These are phyloP conservation scores for Termitomyces sp. DNA, from an alignment of 768 basidiomycete genomes.

Conservation along the genomic window DNA sequence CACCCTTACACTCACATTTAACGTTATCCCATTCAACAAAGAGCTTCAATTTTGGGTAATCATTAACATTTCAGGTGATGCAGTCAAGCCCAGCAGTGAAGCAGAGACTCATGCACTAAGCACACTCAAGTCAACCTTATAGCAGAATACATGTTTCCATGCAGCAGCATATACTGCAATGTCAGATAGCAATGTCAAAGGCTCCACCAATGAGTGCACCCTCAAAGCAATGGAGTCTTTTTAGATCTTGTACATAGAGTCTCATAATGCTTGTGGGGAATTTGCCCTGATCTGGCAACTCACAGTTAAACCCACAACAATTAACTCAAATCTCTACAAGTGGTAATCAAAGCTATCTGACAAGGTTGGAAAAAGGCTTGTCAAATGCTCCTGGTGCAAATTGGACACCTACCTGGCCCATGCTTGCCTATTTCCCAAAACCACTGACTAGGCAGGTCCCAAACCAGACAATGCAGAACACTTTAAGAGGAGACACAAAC, in stretches of 20 bases:
- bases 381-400: slow-evolving; percentile 7
- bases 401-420: slow-evolving; percentile 1
- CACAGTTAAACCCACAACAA: background rate
- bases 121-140: background rate
- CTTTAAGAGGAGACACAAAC: background rate
- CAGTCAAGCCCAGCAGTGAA: background rate
- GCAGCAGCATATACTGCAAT: background rate
- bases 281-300: background rate
- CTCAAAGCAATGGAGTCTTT: background rate
- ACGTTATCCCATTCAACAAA: background rate
- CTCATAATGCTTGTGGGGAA: background rate
- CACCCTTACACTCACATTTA: background rate
- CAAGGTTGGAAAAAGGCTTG: background rate
- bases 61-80: slow-evolving; percentile 5
- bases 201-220: background rate
- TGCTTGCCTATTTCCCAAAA: slow-evolving; percentile 6
- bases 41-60: slow-evolving; percentile 2
- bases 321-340: background rate
- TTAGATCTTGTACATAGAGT: background rate
- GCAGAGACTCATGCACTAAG: background rate
- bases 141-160: background rate
- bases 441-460: slow-evolving; percentile 1
- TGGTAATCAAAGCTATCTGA: background rate
- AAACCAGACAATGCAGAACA: background rate
- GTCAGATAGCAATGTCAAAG: background rate